Base-by-base conservation (phyloP, 148 eudicot genomes). In the Suaeda aralocaspica region DNA sequence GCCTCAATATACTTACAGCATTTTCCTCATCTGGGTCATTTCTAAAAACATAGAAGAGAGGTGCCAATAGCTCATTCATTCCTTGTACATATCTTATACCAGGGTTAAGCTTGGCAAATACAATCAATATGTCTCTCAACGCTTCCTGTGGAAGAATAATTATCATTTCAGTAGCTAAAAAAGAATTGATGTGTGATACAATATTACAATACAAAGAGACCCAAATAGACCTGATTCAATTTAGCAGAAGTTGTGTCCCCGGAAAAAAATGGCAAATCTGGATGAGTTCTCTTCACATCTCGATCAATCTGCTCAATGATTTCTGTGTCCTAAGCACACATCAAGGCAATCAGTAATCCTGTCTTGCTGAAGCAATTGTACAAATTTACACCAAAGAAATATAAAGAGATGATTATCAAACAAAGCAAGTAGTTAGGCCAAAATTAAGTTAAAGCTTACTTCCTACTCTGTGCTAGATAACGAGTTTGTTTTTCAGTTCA, bases 81-180 rank as follows among this genome's bases (percentile, higher is more conserved):
- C 99, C 99, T 88, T 95, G 99, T 41, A 95, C 99, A 73, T 95
- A 95, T 91, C 96, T 83, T 81, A 95, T 89, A 44, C 99, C 99
- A 2, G 99, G 97, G 74, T 95, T 95, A 75, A 95, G 78, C 86
- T 95, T 95, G 14, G 99, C 99, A 75, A 91, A 95, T 36, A 95
- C 83, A 74, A 91, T 88, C 69, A 95, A 77, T 73, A 91, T 91
- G 79, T 76, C 82, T 84, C 70, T 84, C 89, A 95, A 51, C 15
- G 96, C 81, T 52, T 91, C 99, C 99, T 95, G 82, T 55, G 28
- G 70, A 34, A 57, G 77, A 22, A 76, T 1, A 74, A 18, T 58
- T 42, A 71, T 49, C 61, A 25, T 36, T 79, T 49, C 59, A 61
- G 25, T 72, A 25, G 76, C 39, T 22, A 30, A 12, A 63, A 52